These are phyloP conservation scores for Sicyos baderoa DNA, from an alignment of 306 rosid species.

Conservation along the genomic window DNA sequence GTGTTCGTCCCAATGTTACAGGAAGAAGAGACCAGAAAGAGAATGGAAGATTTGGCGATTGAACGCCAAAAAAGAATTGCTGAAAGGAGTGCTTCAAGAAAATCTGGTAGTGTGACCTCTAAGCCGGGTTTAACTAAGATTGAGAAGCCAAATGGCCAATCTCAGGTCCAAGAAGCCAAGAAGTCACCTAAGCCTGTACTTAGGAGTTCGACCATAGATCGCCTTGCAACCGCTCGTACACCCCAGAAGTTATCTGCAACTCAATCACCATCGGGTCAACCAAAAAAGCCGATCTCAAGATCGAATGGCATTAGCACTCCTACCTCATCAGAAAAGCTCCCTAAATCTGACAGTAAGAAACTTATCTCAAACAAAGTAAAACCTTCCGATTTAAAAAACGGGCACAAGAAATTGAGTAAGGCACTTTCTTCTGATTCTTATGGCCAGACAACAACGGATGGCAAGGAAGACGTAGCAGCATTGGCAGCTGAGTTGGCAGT, in stretches of 20 bases:
- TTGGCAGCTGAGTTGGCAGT: slow-evolving; percentile 30
- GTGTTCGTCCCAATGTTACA: slow-evolving; percentile 23
- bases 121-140: slow-evolving; percentile 43
- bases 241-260: slow-evolving; percentile 37
- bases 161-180: slow-evolving; percentile 44
- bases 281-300: slow-evolving; percentile 46
- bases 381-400: slow-evolving; percentile 35
- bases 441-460: slow-evolving; percentile 30
- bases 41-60: slow-evolving; percentile 49
- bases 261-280: slow-evolving; percentile 34
- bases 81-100: slow-evolving; percentile 57
- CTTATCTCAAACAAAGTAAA: slow-evolving; percentile 41
- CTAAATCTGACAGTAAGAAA: slow-evolving; percentile 43
- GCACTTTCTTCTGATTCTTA: slow-evolving; percentile 31
- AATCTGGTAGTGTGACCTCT: slow-evolving; percentile 23
- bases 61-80: slow-evolving; percentile 91
- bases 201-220: slow-evolving; percentile 69
- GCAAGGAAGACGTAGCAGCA: slow-evolving; percentile 27
- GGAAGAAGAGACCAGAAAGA: slow-evolving; percentile 87
- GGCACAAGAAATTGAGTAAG: slow-evolving; percentile 29
- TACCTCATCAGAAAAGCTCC: slow-evolving; percentile 34
- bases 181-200: slow-evolving; percentile 52
- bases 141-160: slow-evolving; percentile 39
- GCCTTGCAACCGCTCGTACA: slow-evolving; percentile 60
- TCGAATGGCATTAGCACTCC: slow-evolving; percentile 29